Conservation (phyloP, 768 basidiomycete genomes). For the Lactarius vividus region DNA sequence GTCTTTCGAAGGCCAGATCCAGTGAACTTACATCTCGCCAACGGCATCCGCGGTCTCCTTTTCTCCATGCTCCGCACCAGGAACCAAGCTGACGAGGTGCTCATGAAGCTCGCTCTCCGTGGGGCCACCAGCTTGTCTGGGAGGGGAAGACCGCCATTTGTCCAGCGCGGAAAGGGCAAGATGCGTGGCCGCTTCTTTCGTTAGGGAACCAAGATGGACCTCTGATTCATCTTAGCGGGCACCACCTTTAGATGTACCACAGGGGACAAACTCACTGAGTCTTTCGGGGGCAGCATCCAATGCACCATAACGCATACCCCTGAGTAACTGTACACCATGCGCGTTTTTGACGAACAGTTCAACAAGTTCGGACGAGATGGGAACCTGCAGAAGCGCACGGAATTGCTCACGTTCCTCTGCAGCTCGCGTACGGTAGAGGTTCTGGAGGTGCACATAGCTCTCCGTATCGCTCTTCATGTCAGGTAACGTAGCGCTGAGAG, state of each 20-base stretch:
- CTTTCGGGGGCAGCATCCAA: constrained; percentile 49
- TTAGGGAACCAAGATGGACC: constrained; percentile 39
- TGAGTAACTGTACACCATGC: constrained; percentile 65
- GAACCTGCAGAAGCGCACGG: constrained; percentile 43
- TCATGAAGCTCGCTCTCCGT: constrained; percentile 52
- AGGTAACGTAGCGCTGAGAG: constrained; percentile 82
- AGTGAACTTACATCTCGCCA: constrained; percentile 71
- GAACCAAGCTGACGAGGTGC: constrained; percentile 48
- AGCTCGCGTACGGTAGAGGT: constrained; percentile 76
- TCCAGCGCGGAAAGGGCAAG: constrained; percentile 67
- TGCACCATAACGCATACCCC: constrained; percentile 60
- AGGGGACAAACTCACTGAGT: constrained; percentile 43
- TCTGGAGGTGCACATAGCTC: constrained; percentile 81
- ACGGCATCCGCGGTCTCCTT: constrained; percentile 54
- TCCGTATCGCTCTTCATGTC: constrained; percentile 94
- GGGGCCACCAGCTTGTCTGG: constrained; percentile 31
- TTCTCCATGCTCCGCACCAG: constrained; percentile 49
- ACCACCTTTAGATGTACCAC: constrained; percentile 1
- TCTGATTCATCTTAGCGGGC: constrained; percentile 35
- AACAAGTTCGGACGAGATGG: constrained; percentile 51
- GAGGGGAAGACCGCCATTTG: constrained; percentile 30
- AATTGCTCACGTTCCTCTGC: constrained; percentile 60
- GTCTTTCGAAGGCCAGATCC: constrained; percentile 6
- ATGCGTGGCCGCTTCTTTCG: constrained; percentile 65
- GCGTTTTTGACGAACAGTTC: constrained; percentile 80